Percentiles rank a stretch among this genome's conserved stretches.
phyloP scores from a whole-genome alignment of 2,329 filamentous ascomycete genomes.

The Aspergillus costaricaensis region DNA sequence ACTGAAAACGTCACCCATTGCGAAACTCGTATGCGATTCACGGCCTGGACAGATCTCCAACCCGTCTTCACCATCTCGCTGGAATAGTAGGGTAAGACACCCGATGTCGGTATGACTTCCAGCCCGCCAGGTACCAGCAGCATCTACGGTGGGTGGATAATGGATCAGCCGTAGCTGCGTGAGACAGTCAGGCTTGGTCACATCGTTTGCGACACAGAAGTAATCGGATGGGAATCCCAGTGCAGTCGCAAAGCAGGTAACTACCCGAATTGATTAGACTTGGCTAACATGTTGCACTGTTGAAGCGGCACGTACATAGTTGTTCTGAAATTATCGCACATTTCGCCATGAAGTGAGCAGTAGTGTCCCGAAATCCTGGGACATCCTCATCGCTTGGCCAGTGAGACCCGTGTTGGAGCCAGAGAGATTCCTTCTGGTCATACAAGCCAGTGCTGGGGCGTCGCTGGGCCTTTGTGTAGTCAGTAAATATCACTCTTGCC shows the following conservation, averaged over 20 bases:
- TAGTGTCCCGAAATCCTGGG: neutral
- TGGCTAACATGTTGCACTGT: too few relatives aligned
- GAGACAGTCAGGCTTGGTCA: constrained; percentile 6
- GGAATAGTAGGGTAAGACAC: constrained; percentile 13
- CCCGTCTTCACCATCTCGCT: constrained; percentile 12
- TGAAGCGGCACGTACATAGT: neutral
- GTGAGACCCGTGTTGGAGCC: constrained; percentile 2
- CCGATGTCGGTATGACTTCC: constrained; percentile 12
- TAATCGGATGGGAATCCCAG: constrained; percentile 8
- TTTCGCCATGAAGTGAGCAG: neutral
- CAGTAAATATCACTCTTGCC: too few relatives aligned
- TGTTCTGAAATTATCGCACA: neutral
- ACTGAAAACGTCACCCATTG: constrained; percentile 13
- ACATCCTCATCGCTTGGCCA: constrained; percentile 10
- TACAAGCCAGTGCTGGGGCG: constrained; percentile 5
- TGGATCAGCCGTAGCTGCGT: constrained; percentile 11
- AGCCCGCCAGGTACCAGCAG: constrained; percentile 10
- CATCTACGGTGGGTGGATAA: constrained; percentile 5
- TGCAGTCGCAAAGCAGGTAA: constrained; percentile 3
- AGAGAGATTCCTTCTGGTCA: constrained; percentile 11
- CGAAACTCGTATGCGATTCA: constrained; percentile 7
- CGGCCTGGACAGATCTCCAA: constrained; percentile 11
- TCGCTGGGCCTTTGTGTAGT: neutral
- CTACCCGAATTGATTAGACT: neutral
- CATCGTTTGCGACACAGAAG: constrained; percentile 4